phyloP scores from a whole-genome alignment of 176 grass and related monocot genomes.

The sorghum (Sorghum bicolor) region Sorghum_bicolor_NCBIv3 NC_012875.2:50384501-50385000 shows the following conservation, averaged over 20 bases:
- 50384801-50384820: neutral
- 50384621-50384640: neutral
- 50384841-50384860: neutral
- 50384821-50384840: neutral
- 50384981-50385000: conserved; percentile 80
- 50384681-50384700: neutral
- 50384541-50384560: neutral
- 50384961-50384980: conserved; percentile 70
- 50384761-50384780: neutral
- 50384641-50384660: neutral
- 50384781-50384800: neutral
- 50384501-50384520: neutral
- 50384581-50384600: neutral
- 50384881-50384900: neutral
- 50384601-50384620: neutral
- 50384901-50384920: neutral
- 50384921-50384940: conserved; percentile 4
- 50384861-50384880: neutral
- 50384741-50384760: neutral
- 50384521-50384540: neutral
- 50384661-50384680: neutral
- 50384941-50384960: conserved; percentile 78
- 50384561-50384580: neutral
- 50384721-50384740: neutral
- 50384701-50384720: neutral